Evolutionary conservation across 2,329 filamentous ascomycete genomes (phyloP).

Genomic region (Pleoardoris graminearum): DNA sequence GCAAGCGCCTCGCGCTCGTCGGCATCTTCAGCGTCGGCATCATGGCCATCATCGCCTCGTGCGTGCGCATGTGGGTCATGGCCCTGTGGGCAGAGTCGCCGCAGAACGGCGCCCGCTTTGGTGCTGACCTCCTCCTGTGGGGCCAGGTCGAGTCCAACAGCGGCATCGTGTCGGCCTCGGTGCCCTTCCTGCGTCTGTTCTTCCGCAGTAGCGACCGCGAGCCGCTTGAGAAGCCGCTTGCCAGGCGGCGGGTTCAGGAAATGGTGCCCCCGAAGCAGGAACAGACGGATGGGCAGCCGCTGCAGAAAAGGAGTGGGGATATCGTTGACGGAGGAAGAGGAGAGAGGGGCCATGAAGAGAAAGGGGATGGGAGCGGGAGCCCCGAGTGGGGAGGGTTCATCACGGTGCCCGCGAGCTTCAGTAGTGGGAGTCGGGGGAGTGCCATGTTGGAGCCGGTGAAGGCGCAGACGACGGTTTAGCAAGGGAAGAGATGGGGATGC

Average conservation of each 20-base stretch:
- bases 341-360: too few species aligned
- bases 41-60: constrained; percentile 41
- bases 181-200: constrained; percentile 51
- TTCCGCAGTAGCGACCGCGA: constrained; percentile 32
- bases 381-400: constrained; percentile 39
- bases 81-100: constrained; percentile 40
- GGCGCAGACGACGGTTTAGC: constrained; percentile 22
- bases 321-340: constrained; percentile 16
- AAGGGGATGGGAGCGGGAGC: constrained; percentile 10
- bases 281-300: constrained; percentile 16
- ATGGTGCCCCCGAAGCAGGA: constrained; percentile 18
- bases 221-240: constrained; percentile 12
- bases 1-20: constrained; percentile 57
- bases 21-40: constrained; percentile 43
- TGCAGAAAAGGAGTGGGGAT: constrained; percentile 26
- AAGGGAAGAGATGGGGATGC: neutral
- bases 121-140: constrained; percentile 47
- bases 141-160: constrained; percentile 53
- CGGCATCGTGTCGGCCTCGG: constrained; percentile 51
- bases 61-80: constrained; percentile 44
- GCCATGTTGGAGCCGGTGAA: constrained; percentile 18
- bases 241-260: constrained; percentile 12
- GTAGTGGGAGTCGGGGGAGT: constrained; percentile 28
- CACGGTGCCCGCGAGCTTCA: constrained; percentile 38
- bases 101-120: constrained; percentile 46